Conservation (phyloP, 2,329 filamentous ascomycete genomes). For the Fusarium incarnatum region DNA sequence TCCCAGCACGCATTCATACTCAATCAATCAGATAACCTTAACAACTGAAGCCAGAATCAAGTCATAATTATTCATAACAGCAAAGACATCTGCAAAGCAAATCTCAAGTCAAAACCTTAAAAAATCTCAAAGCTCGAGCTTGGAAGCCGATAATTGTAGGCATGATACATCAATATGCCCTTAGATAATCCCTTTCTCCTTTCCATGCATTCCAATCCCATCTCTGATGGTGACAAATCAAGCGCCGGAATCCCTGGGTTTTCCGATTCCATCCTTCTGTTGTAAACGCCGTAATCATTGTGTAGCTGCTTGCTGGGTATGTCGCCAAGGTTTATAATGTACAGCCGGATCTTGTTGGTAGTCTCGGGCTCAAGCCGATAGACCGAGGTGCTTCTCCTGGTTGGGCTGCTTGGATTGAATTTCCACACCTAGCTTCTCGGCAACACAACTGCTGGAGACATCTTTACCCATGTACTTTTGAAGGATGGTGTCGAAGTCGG, state of each 20-base stretch:
- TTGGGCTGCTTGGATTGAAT: slow-evolving; percentile 46
- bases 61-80: slow-evolving; percentile 39
- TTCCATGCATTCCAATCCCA: slow-evolving; percentile 32
- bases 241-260: slow-evolving; percentile 37
- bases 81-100: slow-evolving; percentile 15
- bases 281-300: slow-evolving; percentile 45
- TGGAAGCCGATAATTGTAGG: slow-evolving; percentile 7
- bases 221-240: slow-evolving; percentile 23
- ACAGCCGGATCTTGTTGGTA: slow-evolving; percentile 36
- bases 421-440: slow-evolving; percentile 71
- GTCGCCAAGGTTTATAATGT: slow-evolving; percentile 40
- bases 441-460: slow-evolving; percentile 50
- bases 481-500: slow-evolving; percentile 86
- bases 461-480: slow-evolving; percentile 69
- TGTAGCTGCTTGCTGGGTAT: slow-evolving; percentile 40
- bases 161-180: slow-evolving; percentile 5
- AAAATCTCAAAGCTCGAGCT: slow-evolving; percentile 11
- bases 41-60: slow-evolving; percentile 20
- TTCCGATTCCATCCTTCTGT: slow-evolving; percentile 45
- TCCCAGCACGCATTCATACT: slow-evolving; percentile 1
- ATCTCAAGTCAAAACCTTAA: slow-evolving; percentile 8
- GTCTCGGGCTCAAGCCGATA: slow-evolving; percentile 32
- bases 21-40: not conserved
- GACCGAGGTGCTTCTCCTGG: slow-evolving; percentile 27
- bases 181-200: slow-evolving; percentile 28